A percentile compares a stretch with the other conserved stretches of the same genome.
These are phyloP conservation scores for Metschnikowia shivogae DNA, from an alignment of 805 yeast genomes.

Conservation along the genomic window DNA sequence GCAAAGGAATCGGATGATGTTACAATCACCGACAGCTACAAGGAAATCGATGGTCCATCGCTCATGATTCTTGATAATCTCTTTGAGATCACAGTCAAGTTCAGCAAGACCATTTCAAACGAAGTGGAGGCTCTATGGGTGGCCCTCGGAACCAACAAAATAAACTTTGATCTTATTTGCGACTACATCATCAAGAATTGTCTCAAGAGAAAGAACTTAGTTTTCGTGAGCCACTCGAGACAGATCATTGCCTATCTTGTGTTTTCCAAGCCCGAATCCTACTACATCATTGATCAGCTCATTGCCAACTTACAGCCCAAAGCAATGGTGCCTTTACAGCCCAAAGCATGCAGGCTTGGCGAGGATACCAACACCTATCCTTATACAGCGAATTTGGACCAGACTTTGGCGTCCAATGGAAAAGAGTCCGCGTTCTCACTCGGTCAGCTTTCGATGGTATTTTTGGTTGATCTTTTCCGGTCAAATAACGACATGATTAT, in stretches of 20 bases:
- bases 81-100: conserved; percentile 79
- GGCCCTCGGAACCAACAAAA: conserved; percentile 72
- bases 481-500: conserved; percentile 60
- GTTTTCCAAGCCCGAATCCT: conserved; percentile 43
- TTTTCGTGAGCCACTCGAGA: conserved; percentile 72
- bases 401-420: conserved; percentile 47
- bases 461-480: conserved; percentile 75
- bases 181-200: conserved; percentile 68
- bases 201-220: conserved; percentile 62
- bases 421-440: conserved; percentile 77
- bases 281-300: conserved; percentile 54
- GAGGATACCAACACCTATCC: conserved; percentile 43
- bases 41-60: conserved; percentile 26
- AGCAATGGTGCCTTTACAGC: conserved; percentile 77
- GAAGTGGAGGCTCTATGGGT: conserved; percentile 96
- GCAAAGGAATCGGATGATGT: not conserved
- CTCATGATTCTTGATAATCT: conserved; percentile 75
- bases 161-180: conserved; percentile 68
- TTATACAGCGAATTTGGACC: conserved; percentile 70
- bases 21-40: not conserved
- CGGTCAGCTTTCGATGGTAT: conserved; percentile 82
- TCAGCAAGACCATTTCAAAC: conserved; percentile 68
- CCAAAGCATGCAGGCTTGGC: conserved; percentile 18
- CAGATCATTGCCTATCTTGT: conserved; percentile 80
- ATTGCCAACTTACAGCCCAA: conserved; percentile 74